Percentiles rank a stretch among this genome's conserved stretches.
These are phyloP conservation scores for Penicillium ucsense DNA, from an alignment of 495 filamentous ascomycete species.

Conservation along the genomic window DNA sequence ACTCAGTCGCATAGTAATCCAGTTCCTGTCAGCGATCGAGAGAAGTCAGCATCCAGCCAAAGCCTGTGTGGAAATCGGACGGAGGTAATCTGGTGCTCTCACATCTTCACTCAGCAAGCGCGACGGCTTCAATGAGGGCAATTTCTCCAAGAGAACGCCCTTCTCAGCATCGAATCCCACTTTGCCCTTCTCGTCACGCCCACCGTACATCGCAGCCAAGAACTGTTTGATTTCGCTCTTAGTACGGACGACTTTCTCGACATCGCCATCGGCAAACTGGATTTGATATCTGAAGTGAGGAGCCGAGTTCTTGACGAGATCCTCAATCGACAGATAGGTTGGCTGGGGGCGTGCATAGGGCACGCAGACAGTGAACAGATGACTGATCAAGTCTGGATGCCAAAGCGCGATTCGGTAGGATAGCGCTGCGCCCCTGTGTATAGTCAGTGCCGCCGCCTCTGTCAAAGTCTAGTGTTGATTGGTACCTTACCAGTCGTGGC, in stretches of 20 bases:
- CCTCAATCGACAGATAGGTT: slow-evolving; percentile 39
- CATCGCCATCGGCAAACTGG: slow-evolving; percentile 55
- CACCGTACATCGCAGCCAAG: slow-evolving; percentile 61
- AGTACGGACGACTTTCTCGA: slow-evolving; percentile 49
- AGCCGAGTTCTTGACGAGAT: slow-evolving; percentile 43
- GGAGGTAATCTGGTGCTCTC: slow-evolving; percentile 4
- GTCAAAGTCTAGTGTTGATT: not conserved
- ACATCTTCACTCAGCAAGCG: slow-evolving; percentile 52
- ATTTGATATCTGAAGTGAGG: slow-evolving; percentile 82
- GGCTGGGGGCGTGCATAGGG: slow-evolving; percentile 50
- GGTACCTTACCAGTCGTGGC: slow-evolving; percentile 71
- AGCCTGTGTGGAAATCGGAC: no score
- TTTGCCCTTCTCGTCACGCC: slow-evolving; percentile 43
- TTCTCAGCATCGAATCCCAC: slow-evolving; percentile 40
- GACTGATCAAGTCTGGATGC: slow-evolving; percentile 59
- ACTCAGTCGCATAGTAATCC: slow-evolving; percentile 67
- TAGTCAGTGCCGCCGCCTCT: not conserved
- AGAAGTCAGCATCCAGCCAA: not conserved
- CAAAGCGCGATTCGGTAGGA: slow-evolving; percentile 57
- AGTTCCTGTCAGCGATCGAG: slow-evolving; percentile 41
- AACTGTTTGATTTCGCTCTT: slow-evolving; percentile 55
- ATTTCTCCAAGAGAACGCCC: slow-evolving; percentile 47
- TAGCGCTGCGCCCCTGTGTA: slow-evolving; percentile 42
- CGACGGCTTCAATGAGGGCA: slow-evolving; percentile 39
- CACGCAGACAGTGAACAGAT: slow-evolving; percentile 72